phyloP scores from a whole-genome alignment of 1,139 yeast genomes.

The Diutina rugosa region DNA sequence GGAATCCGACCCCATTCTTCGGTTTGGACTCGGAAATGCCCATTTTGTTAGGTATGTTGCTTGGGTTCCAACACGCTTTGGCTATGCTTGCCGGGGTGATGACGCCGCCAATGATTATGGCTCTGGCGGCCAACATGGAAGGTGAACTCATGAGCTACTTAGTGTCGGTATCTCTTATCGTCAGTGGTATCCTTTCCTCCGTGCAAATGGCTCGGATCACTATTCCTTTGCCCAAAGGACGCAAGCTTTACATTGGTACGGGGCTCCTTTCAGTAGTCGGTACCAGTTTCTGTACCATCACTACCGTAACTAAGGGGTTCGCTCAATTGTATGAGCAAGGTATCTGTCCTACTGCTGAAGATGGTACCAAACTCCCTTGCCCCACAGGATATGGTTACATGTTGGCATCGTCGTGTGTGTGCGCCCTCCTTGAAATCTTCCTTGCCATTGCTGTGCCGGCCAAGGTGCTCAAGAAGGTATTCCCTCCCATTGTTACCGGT shows the following conservation, averaged over 20 bases:
- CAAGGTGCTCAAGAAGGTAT: not conserved
- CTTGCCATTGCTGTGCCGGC: not conserved
- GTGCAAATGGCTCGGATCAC: not conserved
- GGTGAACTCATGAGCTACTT: not conserved
- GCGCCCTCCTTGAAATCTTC: not conserved
- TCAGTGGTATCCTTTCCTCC: not conserved
- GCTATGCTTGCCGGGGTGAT: conserved; percentile 2
- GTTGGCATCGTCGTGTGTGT: not conserved
- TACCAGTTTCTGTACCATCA: conserved; percentile 1
- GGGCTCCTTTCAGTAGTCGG: conserved; percentile 2
- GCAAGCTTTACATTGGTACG: not conserved
- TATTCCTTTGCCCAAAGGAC: not conserved
- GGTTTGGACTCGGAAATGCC: conserved; percentile 2
- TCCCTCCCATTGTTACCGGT: conserved; percentile 1
- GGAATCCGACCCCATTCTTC: not conserved
- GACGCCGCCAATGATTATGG: conserved; percentile 2
- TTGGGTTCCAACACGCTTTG: conserved; percentile 1
- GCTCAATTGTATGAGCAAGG: conserved; percentile 1
- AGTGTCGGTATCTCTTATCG: not conserved
- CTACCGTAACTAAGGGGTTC: not conserved
- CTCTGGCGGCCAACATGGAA: not conserved
- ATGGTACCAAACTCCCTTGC: not conserved
- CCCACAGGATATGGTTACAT: not conserved
- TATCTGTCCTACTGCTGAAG: not conserved
- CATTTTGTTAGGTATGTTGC: not conserved